Percentiles rank a stretch among this genome's conserved stretches.
Conservation (phyloP, 2,329 filamentous ascomycete genomes). For the Botrytis paeoniae region DNA sequence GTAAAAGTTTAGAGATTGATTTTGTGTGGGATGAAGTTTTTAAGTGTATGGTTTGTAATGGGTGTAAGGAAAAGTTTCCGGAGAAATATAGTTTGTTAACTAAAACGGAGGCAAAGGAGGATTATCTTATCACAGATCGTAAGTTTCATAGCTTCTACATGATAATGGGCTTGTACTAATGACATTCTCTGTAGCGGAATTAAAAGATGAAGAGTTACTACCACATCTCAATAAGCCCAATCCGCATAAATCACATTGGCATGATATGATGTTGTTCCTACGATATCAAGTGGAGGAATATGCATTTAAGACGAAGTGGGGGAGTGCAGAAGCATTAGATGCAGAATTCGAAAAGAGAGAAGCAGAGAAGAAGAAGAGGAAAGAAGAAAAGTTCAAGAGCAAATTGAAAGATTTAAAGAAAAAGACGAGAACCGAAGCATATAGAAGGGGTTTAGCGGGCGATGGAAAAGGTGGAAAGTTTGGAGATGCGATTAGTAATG, state of each 20-base stretch:
- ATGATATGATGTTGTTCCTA: constrained; percentile 98
- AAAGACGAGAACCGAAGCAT: constrained; percentile 87
- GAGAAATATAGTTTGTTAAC: constrained; percentile 95
- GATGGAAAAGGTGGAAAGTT: constrained; percentile 55
- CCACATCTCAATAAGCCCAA: constrained; percentile 88
- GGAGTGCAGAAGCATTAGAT: constrained; percentile 78
- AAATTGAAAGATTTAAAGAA: constrained; percentile 90
- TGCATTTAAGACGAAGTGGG: constrained; percentile 88
- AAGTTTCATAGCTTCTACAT: constrained; percentile 40
- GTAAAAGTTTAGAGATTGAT: constrained; percentile 81
- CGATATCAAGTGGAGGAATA: constrained; percentile 94
- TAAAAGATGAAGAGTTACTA: constrained; percentile 82
- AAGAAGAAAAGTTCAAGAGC: constrained; percentile 87
- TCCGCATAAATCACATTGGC: constrained; percentile 93
- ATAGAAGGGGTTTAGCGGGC: constrained; percentile 64
- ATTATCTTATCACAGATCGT: constrained; percentile 93
- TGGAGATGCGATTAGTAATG: constrained; percentile 69
- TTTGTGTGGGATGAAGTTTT: constrained; percentile 93
- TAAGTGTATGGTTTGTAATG: constrained; percentile 67
- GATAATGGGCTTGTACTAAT: constrained; percentile 9
- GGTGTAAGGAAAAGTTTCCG: constrained; percentile 83
- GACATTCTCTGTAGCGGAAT: constrained; percentile 64
- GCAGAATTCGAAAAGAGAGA: constrained; percentile 82
- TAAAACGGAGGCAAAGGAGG: constrained; percentile 93
- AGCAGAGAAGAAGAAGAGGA: constrained; percentile 75